A percentile compares a stretch with the other conserved stretches of the same genome.
Evolutionary conservation across 2,329 filamentous ascomycete genomes (phyloP).

Genomic region (Colletotrichum phormii): DNA sequence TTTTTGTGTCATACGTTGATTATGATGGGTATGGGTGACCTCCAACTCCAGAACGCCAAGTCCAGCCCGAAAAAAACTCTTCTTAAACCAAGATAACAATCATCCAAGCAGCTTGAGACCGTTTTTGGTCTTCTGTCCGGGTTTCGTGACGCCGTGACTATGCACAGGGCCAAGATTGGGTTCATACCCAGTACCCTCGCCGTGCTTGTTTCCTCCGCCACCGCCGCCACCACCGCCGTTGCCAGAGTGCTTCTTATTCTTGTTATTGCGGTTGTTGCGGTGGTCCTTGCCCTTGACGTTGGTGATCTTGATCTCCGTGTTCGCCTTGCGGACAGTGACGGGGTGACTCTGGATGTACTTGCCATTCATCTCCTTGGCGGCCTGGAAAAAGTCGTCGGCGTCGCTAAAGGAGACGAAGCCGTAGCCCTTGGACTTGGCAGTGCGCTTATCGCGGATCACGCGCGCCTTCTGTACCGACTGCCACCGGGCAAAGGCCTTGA

Average conservation of each 20-base stretch:
- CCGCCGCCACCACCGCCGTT: constrained; percentile 43
- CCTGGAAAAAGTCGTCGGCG: constrained; percentile 95
- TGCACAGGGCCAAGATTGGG: constrained; percentile 61
- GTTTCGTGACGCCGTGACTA: constrained; percentile 68
- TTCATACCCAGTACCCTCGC: constrained; percentile 57
- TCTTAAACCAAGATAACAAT: constrained; percentile 34
- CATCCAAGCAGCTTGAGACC: constrained; percentile 71
- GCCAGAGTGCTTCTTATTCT: constrained; percentile 42
- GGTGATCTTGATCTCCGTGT: constrained; percentile 87
- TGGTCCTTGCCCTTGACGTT: constrained; percentile 63
- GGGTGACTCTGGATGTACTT: constrained; percentile 99
- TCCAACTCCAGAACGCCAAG: constrained; percentile 7
- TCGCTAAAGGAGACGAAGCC: constrained; percentile 97
- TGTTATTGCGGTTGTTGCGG: constrained; percentile 44
- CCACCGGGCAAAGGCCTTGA: constrained; percentile 94
- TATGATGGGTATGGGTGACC: constrained; percentile 14
- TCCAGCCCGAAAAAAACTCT: neutral
- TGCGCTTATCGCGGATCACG: constrained; percentile 94
- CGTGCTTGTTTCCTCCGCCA: constrained; percentile 43
- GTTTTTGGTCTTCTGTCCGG: constrained; percentile 75
- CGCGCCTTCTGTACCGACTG: constrained; percentile 90
- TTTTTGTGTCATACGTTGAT: neutral
- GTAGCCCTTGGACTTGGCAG: constrained; percentile 95
- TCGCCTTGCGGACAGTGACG: constrained; percentile 86
- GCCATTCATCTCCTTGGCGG: constrained; percentile 97